Conservation (phyloP, 805 yeast species). For the Wickerhamiella slavikovae region DNA sequence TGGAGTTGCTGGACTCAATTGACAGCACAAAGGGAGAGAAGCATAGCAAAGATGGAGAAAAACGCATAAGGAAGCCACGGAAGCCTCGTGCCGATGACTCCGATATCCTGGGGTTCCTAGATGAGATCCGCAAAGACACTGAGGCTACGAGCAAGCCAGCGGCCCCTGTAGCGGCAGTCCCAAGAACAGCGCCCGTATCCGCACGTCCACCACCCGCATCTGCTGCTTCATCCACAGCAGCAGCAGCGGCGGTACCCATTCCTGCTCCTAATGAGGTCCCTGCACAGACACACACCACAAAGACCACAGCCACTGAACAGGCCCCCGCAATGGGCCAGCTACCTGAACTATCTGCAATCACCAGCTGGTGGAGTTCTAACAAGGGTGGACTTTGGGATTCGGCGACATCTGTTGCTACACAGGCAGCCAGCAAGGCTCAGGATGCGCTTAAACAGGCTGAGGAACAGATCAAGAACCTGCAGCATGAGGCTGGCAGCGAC, state of each 20-base stretch:
- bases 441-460: slow-evolving; percentile 24
- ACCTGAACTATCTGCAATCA: slow-evolving; percentile 10
- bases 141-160: not conserved
- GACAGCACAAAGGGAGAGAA: slow-evolving; percentile 12
- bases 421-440: slow-evolving; percentile 5
- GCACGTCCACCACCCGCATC: too few relatives aligned
- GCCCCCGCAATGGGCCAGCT: slow-evolving; percentile 1
- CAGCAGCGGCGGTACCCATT: slow-evolving; percentile 1
- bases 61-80: slow-evolving; percentile 8
- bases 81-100: slow-evolving; percentile 10
- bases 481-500: slow-evolving; percentile 7
- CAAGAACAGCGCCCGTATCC: too few relatives aligned
- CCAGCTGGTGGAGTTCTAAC: slow-evolving; percentile 20
- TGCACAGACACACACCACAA: not conserved
- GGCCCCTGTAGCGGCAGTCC: not conserved
- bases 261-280: slow-evolving; percentile 2
- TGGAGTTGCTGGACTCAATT: slow-evolving; percentile 22
- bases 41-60: slow-evolving; percentile 7
- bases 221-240: slow-evolving; percentile 1
- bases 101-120: slow-evolving; percentile 23
- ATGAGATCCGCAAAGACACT: slow-evolving; percentile 16
- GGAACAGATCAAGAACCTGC: slow-evolving; percentile 20
- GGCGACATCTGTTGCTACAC: slow-evolving; percentile 15
- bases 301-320: not conserved
- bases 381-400: slow-evolving; percentile 22